A percentile compares a stretch with the other conserved stretches of the same genome.
phyloP scores from a whole-genome alignment of 2,329 filamentous ascomycete genomes.

The Orbilia brochopaga region DNA sequence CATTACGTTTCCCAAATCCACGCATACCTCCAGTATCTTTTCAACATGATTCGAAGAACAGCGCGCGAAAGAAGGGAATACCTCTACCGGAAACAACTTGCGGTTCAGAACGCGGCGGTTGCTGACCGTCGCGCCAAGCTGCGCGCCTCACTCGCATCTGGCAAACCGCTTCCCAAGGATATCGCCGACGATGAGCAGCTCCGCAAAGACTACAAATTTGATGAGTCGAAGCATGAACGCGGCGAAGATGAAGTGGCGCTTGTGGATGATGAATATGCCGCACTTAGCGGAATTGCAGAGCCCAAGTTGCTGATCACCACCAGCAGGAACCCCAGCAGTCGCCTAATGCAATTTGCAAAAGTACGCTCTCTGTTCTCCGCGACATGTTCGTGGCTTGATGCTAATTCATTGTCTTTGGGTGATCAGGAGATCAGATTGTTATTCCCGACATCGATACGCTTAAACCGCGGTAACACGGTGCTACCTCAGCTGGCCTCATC shows the following conservation, averaged over 20 bases:
- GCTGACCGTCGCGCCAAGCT: conserved; percentile 88
- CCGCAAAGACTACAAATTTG: conserved; percentile 88
- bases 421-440: conserved; percentile 82
- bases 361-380: not conserved
- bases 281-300: conserved; percentile 88
- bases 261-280: conserved; percentile 86
- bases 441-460: conserved; percentile 80
- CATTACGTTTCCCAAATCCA: not conserved
- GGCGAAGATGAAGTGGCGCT: conserved; percentile 72
- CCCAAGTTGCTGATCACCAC: conserved; percentile 89
- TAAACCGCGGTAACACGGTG: conserved; percentile 91
- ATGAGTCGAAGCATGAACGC: conserved; percentile 72
- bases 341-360: conserved; percentile 79
- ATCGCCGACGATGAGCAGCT: conserved; percentile 86
- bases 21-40: conserved; percentile 55
- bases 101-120: conserved; percentile 88
- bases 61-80: conserved; percentile 82
- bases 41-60: conserved; percentile 66
- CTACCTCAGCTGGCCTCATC: conserved; percentile 83
- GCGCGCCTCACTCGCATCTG: conserved; percentile 82
- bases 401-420: not conserved
- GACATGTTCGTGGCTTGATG: not conserved
- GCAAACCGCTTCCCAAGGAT: conserved; percentile 64
- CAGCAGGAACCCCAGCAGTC: conserved; percentile 81
- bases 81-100: conserved; percentile 85